phyloP scores from a whole-genome alignment of 257 asterid genomes.

The Haberlea rhodopensis region DNA sequence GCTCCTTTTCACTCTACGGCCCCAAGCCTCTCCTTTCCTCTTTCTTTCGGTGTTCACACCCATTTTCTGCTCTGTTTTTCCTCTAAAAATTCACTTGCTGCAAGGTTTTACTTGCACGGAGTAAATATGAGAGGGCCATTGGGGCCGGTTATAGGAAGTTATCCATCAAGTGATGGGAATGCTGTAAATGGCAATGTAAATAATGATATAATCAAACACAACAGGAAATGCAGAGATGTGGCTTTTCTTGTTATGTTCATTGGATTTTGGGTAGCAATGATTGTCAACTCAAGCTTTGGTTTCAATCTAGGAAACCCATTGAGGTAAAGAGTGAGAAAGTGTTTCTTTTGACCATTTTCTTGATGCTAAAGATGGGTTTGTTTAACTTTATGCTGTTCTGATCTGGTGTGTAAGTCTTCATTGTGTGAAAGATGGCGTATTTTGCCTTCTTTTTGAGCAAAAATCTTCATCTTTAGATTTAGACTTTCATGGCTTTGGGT shows the following conservation, averaged over 20 bases:
- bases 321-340: conserved; percentile 52
- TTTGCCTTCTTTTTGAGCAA: conserved; percentile 14
- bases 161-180: conserved; percentile 69
- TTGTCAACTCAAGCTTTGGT: conserved; percentile 98
- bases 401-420: conserved; percentile 33
- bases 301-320: conserved; percentile 94
- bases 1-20: conserved; percentile 33
- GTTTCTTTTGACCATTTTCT: conserved; percentile 27
- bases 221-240: conserved; percentile 94
- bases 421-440: conserved; percentile 24
- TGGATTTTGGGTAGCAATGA: conserved; percentile 97
- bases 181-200: conserved; percentile 46
- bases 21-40: conserved; percentile 28
- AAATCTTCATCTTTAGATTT: conserved; percentile 24
- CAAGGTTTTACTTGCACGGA: conserved; percentile 17
- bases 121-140: conserved; percentile 74
- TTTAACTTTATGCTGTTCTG: conserved; percentile 33
- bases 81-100: conserved; percentile 27
- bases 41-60: conserved; percentile 5
- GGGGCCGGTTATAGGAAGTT: conserved; percentile 85
- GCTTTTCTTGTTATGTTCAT: conserved; percentile 74
- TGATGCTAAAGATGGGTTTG: conserved; percentile 27
- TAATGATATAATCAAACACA: conserved; percentile 76
- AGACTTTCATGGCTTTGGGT: conserved; percentile 18
- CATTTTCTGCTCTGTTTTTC: conserved; percentile 15